Conservation (phyloP, 2,329 filamentous ascomycete species). For the Parasarocladium wereldwijsianum region DNA sequence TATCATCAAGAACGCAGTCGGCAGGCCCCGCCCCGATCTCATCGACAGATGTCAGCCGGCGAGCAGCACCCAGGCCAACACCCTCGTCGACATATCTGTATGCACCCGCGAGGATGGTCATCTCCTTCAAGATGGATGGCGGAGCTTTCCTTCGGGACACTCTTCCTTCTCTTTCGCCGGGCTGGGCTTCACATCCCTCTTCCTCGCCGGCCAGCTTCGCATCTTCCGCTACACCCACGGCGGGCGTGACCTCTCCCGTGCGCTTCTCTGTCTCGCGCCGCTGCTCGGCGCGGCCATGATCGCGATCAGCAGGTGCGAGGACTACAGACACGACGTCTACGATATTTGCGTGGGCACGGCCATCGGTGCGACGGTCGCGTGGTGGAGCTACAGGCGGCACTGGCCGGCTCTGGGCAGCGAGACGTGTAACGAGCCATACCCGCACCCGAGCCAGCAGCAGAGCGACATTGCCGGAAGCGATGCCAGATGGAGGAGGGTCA, state of each 20-base stretch:
- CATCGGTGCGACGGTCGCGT: constrained; percentile 44
- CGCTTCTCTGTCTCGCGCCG: constrained; percentile 42
- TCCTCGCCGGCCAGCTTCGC: constrained; percentile 51
- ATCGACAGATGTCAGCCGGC: constrained; percentile 66
- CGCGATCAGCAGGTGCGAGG: constrained; percentile 53
- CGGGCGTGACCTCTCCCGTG: constrained; percentile 37
- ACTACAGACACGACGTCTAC: constrained; percentile 58
- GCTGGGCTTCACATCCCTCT: constrained; percentile 58
- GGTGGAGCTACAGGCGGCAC: constrained; percentile 52
- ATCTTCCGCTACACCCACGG: constrained; percentile 33
- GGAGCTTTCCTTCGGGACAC: constrained; percentile 71
- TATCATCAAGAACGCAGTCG: constrained; percentile 77
- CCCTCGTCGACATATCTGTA: constrained; percentile 48
- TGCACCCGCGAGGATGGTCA: constrained; percentile 59
- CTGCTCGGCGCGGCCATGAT: constrained; percentile 51
- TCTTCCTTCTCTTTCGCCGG: constrained; percentile 67
- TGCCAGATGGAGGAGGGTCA: constrained; percentile 26
- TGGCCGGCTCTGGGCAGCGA: constrained; percentile 40
- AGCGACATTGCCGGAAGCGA: constrained; percentile 9
- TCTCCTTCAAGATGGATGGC: constrained; percentile 67
- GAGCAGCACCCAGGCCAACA: constrained; percentile 27
- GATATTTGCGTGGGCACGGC: constrained; percentile 49
- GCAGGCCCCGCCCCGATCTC: constrained; percentile 51
- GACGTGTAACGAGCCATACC: constrained; percentile 43
- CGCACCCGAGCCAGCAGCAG: constrained; percentile 24